Base-by-base conservation (phyloP, 305 asterid genomes). In the Withania somnifera region DNA sequence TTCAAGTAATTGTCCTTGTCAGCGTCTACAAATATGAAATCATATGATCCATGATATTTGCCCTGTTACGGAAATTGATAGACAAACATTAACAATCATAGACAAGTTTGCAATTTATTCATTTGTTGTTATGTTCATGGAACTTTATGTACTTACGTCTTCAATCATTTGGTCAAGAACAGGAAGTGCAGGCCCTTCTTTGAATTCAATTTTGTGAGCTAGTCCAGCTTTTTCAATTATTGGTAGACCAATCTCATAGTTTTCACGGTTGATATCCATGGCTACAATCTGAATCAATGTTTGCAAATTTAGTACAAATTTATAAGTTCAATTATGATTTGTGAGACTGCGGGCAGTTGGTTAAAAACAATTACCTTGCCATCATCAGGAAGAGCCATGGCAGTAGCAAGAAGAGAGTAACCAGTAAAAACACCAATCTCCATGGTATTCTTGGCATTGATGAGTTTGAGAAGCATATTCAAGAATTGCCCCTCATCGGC, bases 101-200 rank as follows among this genome's bases (percentile, higher is more conserved):
- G n/a, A 57, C 17, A 13, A 56, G 36, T n/a, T 78, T 15, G 3
- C 6, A 82, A 58, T 11, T 17, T 56, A 15, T 58, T 78, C 0
- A 20, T 40, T 42, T 22, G 1, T 13, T 42, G 20, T 71, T 1
- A 51, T n/a, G 17, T 6, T 19, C 38, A 50, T 34, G 15, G 0
- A 17, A 81, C 4, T 69, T 19, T 30, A 32, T 10, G 17, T 2
- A 1, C 84, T 53, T 69, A 81, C 88, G 17, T 86, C 86, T 71
- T 86, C 69, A 14, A 82, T 78, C 81, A 84, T 84, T 45, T 78
- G 75, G 14, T 86, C 89, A 19, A 86, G 87, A 66, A 84, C 84
- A 8, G 97, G 97, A 81, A 95, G 81, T 78, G 99, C 99, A 24
- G 97, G 97, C 51, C 98, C 98, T 86, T 94, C 82, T 56, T n/a